Percentiles rank a stretch among this genome's conserved stretches.
Evolutionary conservation across 164 flowering plant species (phyloP).

Genomic region (Liriodendron chinense): DNA sequence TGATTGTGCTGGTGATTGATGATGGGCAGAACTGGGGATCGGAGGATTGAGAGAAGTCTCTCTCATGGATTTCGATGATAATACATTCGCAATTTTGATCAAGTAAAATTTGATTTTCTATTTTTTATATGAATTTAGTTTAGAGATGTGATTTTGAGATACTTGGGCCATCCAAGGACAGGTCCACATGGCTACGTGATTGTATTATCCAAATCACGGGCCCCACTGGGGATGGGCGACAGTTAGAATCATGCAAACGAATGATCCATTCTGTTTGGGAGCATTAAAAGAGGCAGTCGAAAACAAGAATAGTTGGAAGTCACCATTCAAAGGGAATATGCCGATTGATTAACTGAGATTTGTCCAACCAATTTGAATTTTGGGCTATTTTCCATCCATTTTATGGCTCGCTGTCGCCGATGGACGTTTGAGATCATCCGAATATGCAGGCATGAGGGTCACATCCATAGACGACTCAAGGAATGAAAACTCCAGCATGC

Average conservation of each 20-base stretch:
- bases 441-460: no score
- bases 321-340: no score
- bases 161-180: background rate
- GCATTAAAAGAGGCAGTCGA: no score
- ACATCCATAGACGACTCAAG: no score
- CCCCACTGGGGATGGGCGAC: background rate
- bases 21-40: slow-evolving; percentile 58
- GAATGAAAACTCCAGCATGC: no score
- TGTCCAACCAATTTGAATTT: no score
- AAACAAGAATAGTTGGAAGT: no score
- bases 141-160: background rate
- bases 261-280: background rate
- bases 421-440: no score
- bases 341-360: no score
- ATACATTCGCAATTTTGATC: slow-evolving; percentile 61
- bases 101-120: slow-evolving; percentile 32
- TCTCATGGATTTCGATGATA: slow-evolving; percentile 50
- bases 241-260: background rate
- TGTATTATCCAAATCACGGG: background rate
- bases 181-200: background rate
- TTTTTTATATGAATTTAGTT: background rate
- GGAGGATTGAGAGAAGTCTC: slow-evolving; percentile 61
- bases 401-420: no score
- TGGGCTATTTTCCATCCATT: no score
- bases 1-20: slow-evolving; percentile 82